phyloP scores from a whole-genome alignment of 2,329 filamentous ascomycete genomes.

The Fusarium piperis region DNA sequence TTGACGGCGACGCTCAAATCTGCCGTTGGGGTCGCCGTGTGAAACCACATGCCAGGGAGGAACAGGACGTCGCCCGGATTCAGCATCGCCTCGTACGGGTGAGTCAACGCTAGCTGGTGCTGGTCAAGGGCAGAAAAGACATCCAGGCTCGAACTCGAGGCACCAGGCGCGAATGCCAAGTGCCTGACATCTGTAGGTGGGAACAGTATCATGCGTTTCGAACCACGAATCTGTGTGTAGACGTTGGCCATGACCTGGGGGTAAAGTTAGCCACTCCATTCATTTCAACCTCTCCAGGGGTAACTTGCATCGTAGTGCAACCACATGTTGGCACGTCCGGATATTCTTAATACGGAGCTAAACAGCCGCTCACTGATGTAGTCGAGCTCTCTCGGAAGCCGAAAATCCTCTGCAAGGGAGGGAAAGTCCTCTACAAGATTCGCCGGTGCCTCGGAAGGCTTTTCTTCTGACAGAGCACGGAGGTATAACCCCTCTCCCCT shows the following conservation, averaged over 20 bases:
- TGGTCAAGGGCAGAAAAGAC: slow-evolving; percentile 66
- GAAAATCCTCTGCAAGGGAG: slow-evolving; percentile 73
- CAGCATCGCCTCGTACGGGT: slow-evolving; percentile 74
- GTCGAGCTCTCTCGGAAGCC: slow-evolving; percentile 69
- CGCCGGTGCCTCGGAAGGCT: slow-evolving; percentile 76
- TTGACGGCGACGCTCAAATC: slow-evolving; percentile 82
- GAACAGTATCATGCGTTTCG: slow-evolving; percentile 79
- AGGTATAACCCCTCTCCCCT: slow-evolving; percentile 75
- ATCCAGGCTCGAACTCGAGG: slow-evolving; percentile 82
- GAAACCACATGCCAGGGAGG: slow-evolving; percentile 85
- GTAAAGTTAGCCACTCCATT: background rate
- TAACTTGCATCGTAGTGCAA: slow-evolving; percentile 81
- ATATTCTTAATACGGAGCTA: slow-evolving; percentile 82
- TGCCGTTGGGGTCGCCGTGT: slow-evolving; percentile 72
- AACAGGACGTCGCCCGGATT: slow-evolving; percentile 80
- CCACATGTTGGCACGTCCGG: slow-evolving; percentile 86
- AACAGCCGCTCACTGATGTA: slow-evolving; percentile 72
- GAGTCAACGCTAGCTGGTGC: slow-evolving; percentile 56
- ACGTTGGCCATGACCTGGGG: slow-evolving; percentile 84
- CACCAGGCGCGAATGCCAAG: slow-evolving; percentile 77
- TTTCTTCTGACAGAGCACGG: slow-evolving; percentile 76
- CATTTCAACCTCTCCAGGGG: background rate
- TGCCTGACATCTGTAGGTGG: slow-evolving; percentile 78
- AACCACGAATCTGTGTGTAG: slow-evolving; percentile 80
- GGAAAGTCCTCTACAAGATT: slow-evolving; percentile 78